Evolutionary conservation across 495 filamentous ascomycete genomes (phyloP).

Genomic region (Patellaria atrata): DNA sequence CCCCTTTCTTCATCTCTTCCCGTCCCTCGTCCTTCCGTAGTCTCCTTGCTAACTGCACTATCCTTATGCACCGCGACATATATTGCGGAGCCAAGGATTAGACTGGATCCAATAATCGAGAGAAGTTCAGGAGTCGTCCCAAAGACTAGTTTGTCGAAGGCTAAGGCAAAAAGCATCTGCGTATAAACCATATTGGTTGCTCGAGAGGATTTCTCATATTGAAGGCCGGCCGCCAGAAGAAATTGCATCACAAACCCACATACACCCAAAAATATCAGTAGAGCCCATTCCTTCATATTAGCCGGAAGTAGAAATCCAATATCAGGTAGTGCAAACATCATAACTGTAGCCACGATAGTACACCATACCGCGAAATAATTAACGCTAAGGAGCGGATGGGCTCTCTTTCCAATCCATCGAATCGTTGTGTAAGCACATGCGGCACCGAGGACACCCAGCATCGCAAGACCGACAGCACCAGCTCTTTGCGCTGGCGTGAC

Average conservation of each 20-base stretch:
- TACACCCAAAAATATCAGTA: constrained; percentile 53
- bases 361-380: constrained; percentile 71
- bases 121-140: constrained; percentile 49
- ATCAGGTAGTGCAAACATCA: constrained; percentile 40
- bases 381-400: constrained; percentile 72
- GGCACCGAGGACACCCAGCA: constrained; percentile 69
- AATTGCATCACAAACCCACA: constrained; percentile 83
- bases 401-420: constrained; percentile 68
- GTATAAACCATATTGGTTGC: constrained; percentile 86
- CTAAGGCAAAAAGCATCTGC: constrained; percentile 82
- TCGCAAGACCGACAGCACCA: constrained; percentile 53
- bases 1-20: constrained; percentile 14
- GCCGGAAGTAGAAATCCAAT: constrained; percentile 47
- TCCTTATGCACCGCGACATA: constrained; percentile 52
- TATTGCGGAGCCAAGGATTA: constrained; percentile 71
- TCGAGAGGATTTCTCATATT: constrained; percentile 43
- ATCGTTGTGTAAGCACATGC: constrained; percentile 68
- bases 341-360: constrained; percentile 47
- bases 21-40: constrained; percentile 5
- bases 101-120: constrained; percentile 55
- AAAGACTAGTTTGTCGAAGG: constrained; percentile 68
- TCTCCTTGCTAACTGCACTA: constrained; percentile 6
- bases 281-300: constrained; percentile 48
- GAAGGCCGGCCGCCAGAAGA: constrained; percentile 66
- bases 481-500: constrained; percentile 54